Percentiles rank a stretch among this genome's conserved stretches.
phyloP scores from a whole-genome alignment of 208 protist genomes.

The Leptomonas pyrrhocoris region DNA sequence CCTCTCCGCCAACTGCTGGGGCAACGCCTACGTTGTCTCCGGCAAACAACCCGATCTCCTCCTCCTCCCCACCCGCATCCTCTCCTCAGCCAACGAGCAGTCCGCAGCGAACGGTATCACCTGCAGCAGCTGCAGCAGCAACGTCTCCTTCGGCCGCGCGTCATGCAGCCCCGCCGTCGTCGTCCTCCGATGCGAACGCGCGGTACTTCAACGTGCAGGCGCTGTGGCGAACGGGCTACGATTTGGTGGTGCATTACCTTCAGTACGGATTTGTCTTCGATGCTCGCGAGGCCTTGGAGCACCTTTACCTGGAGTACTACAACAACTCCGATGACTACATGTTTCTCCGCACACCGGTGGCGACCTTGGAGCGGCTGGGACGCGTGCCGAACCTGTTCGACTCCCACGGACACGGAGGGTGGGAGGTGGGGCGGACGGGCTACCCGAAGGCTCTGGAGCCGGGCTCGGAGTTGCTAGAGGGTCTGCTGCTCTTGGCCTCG shows the following conservation, averaged over 20 bases:
- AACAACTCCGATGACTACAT: slow-evolving; percentile 87
- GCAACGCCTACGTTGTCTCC: not conserved
- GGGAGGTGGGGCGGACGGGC: slow-evolving; percentile 23
- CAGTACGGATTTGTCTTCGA: slow-evolving; percentile 75
- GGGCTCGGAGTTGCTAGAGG: slow-evolving; percentile 61
- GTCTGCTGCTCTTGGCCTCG: slow-evolving; percentile 61
- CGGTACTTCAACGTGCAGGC: slow-evolving; percentile 56
- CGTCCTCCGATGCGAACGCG: not conserved
- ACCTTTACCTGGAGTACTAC: slow-evolving; percentile 81
- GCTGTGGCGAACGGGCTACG: slow-evolving; percentile 71
- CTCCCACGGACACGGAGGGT: slow-evolving; percentile 23
- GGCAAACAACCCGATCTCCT: not conserved
- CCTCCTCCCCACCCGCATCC: not conserved
- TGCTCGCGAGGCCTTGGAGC: slow-evolving; percentile 45
- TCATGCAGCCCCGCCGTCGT: not conserved
- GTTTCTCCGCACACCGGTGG: slow-evolving; percentile 37
- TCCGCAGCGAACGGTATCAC: slow-evolving; percentile 2
- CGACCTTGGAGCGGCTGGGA: slow-evolving; percentile 59
- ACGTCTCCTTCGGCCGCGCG: not conserved
- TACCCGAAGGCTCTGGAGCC: slow-evolving; percentile 57
- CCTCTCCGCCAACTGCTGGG: not conserved
- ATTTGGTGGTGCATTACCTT: slow-evolving; percentile 74
- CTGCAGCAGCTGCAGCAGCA: slow-evolving; percentile 4
- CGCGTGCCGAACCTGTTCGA: slow-evolving; percentile 63
- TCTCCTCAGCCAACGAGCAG: not conserved